Evolutionary conservation across 169 alveolate species (phyloP), one percentile per base, ranked within the genome.

Genomic region (Cryptosporidium bovis): DNA sequence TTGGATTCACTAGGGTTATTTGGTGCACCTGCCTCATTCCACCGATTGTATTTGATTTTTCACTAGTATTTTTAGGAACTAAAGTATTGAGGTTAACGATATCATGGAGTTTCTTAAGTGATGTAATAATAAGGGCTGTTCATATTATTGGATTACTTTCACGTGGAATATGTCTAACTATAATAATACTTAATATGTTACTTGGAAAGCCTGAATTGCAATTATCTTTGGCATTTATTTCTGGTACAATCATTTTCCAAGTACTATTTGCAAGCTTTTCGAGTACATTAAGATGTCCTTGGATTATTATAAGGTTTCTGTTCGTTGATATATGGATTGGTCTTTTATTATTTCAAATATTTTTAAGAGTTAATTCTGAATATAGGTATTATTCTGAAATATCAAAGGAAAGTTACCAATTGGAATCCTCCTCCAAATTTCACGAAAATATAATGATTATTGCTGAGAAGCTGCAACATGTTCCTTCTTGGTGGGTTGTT

Each of bases 401-500:
- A 36, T 40, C 48, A 40, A 34, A 60, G 13, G 36, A n/a, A 34
- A 51, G 51, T 7, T 36, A 51, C 20, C 46, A 6, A 33, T 71
- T 66, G 84, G 67, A 51, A 24, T 51, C 68, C 12, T 56, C 48
- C 7, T 40, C 69, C 33, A 31, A 71, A 33, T 71, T 53, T 55
- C 84, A 71, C 51, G 84, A 64, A 34, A 71, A 71, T 36, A 44
- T 71, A 8, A 27, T 64, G 18, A 53, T 20, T 34, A 71, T 71
- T 33, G 53, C 84, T 1, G 69, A 71, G 44, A 51, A 71, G 51
- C 20, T 71, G 51, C 84, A 71, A 34, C 84, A 71, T 24, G 51
- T 71, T 3, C 84, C 84, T 13, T 71, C 84, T 8, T 71, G 84
- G 84, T 71, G 84, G 84, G 67, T 71, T 53, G 84, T 71, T 71